Evolutionary conservation across 768 basidiomycete genomes (phyloP), one percentile per base, ranked within the genome.

Genomic region (Lactarius trivialis): DNA sequence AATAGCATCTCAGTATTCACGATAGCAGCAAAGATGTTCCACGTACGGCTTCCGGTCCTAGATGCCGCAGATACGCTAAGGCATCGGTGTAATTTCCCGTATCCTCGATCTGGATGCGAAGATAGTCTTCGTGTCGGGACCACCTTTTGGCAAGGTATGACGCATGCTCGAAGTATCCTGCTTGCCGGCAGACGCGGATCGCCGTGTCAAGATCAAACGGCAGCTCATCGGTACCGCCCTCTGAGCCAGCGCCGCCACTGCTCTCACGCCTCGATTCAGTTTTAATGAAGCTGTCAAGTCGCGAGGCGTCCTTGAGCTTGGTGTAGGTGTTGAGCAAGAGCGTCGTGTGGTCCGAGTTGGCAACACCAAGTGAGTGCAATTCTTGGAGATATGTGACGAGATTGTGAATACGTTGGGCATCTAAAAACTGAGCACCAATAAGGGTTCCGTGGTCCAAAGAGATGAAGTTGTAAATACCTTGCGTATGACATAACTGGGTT

Each of bases 141-240:
- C 93, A 98, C 71, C 92, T 91, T 75, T 85, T 86, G 21, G 97
- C 96, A 17, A 99, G 81, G 71, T 95, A 98, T 1, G 86, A 84
- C 1, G 96, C 96, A 70, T 98, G 96, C 60, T 94, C 88, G 68
- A 91, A 97, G 73, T 96, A 98, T 0, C 93, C 93, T 1, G 94
- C 96, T 73, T 98, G 96, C 30, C 97, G 82, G 69, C 95, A 98
- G 32, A 98, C 96, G 3, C 93, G 84, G 57, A 99, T 98, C 0
- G 94, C 97, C 0, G 97, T 99, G 64, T 96, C 93, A 48, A 99
- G 81, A 71, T 98, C 97, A 71, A 98, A 99, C 0, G 96, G 97
- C 4, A 96, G 81, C 70, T 95, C 93, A 34, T 79, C 77, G 39
- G 59, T 69, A 53, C 78, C 79, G 11, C 75, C 70, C 48, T 81